phyloP scores from a whole-genome alignment of 2,329 filamentous ascomycete species.

The Fusarium redolens region DNA sequence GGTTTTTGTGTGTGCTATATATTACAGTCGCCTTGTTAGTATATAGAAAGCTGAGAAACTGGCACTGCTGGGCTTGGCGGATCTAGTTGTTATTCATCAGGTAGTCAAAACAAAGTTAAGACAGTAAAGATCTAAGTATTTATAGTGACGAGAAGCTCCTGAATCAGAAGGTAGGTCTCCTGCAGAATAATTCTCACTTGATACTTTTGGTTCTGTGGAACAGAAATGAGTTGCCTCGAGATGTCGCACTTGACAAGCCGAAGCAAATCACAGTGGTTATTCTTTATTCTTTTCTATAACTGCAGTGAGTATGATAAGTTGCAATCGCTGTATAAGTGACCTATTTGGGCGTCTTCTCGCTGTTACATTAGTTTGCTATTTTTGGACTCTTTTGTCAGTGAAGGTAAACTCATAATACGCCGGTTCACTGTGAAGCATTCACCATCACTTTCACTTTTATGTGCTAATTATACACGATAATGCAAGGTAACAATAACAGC shows the following conservation, averaged over 20 bases:
- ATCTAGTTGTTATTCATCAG: rapidly evolving
- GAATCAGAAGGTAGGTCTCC: background rate
- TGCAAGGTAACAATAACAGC: no score
- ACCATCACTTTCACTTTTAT: no score
- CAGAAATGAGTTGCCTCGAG: background rate
- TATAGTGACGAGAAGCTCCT: rapidly evolving
- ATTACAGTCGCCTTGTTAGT: background rate
- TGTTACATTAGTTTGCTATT: background rate
- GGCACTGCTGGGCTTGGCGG: rapidly evolving
- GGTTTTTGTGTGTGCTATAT: rapidly evolving
- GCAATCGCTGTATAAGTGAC: rapidly evolving
- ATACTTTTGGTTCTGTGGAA: background rate
- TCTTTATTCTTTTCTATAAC: rapidly evolving
- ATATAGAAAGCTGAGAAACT: rapidly evolving
- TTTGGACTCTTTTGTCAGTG: background rate
- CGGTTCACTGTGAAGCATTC: rapidly evolving
- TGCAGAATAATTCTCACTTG: no score
- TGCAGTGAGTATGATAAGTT: rapidly evolving
- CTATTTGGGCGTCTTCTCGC: background rate
- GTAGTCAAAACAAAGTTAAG: rapidly evolving
- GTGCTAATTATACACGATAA: rapidly evolving
- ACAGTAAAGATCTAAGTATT: rapidly evolving
- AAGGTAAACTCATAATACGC: rapidly evolving
- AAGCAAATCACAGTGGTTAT: rapidly evolving
- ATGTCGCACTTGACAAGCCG: rapidly evolving